Evolutionary conservation across 2,329 filamentous ascomycete species (phyloP), one percentile per base, ranked within the genome.

Genomic region (Botrytis galanthina): DNA sequence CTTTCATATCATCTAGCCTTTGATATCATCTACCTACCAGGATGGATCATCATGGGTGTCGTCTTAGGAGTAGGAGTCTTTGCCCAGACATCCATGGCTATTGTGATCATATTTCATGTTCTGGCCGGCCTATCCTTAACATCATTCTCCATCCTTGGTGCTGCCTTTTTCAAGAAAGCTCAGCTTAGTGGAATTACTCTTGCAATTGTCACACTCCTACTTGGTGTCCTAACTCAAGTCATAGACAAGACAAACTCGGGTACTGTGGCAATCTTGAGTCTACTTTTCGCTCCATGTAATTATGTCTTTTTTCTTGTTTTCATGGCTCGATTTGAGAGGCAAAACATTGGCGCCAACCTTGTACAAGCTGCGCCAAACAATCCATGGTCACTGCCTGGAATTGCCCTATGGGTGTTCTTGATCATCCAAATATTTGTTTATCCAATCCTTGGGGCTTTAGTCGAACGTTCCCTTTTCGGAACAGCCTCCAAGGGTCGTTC

Each of bases 251-350:
- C 87, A 0, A 86, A 85, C 1, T 89, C 89, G 5, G 89, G 84
- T 1, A 86, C 89, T 1, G 92, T 95, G 4, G 86, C 88, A 9
- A 84, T 93, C 5, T 85, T 97, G 20, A 91, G 91, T 74, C 80
- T 97, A 22, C 82, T 98, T 0, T 98, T 98, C 80, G 89, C 93
- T 0, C 93, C 95, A 0, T 97, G 95, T 85, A 95, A 94, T 78
- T 97, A 94, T 80, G 92, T 95, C 22, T 94, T 91, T 81, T 96
- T 95, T 80, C 86, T 90, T 71, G 89, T 92, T 29, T 88, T 91
- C 75, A 87, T 95, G 82, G 93, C 94, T 20, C 90, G 92, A 60
- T 97, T 89, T 81, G 93, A 98, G 82, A 85, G 86, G 75, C 80
- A 90, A 72, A 84, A 88, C 29, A 79, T 85, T 59, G 84, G 88